Evolutionary conservation across 352 stramenopile genomes (phyloP), one percentile per base, ranked within the genome.

Genomic region (Pelagophyceae sp.): DNA sequence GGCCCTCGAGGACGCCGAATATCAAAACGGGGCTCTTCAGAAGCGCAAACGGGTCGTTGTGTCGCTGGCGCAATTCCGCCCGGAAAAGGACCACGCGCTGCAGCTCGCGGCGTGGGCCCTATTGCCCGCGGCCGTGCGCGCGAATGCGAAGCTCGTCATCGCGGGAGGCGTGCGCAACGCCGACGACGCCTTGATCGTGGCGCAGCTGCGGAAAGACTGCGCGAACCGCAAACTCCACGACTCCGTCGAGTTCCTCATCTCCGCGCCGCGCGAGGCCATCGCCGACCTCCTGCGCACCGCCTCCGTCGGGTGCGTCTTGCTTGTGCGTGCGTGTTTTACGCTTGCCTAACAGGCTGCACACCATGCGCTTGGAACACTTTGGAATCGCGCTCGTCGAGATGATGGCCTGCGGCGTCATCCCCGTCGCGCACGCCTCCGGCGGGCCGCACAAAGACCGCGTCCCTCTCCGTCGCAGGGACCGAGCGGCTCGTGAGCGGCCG

Each of bases 351-450:
- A 54, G 45, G 1, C 81, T 99, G 6, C 97, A 99, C 86, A 99
- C 96, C 23, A 99, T 99, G 97, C 97, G 95, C 87, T 98, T 99
- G 77, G 97, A 99, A 83, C 97, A 99, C 85, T 99, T 99, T 88
- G 97, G 97, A 11, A 99, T 99, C 83, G 95, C 94, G 69, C 94
- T 99, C 38, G 97, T 99, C 60, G 97, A 99, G 87, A 98, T 99
- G 94, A 98, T 99, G 93, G 88, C 95, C 15, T 93, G 96, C 0
- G 95, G 96, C 19, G 83, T 99, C 75, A 83, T 99, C 0, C 88
- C 94, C 0, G 85, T 99, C 6, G 97, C 96, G 3, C 97, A 99
- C 85, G 91, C 98, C 81, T 98, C 92, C 6, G 97, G 96, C 58
- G 97, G 97, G 0, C 97, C 97, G 0, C 90, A 94, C 70, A 87